phyloP scores from a whole-genome alignment of 2,329 filamentous ascomycete genomes.

The Malbranchea zuffiana region DNA sequence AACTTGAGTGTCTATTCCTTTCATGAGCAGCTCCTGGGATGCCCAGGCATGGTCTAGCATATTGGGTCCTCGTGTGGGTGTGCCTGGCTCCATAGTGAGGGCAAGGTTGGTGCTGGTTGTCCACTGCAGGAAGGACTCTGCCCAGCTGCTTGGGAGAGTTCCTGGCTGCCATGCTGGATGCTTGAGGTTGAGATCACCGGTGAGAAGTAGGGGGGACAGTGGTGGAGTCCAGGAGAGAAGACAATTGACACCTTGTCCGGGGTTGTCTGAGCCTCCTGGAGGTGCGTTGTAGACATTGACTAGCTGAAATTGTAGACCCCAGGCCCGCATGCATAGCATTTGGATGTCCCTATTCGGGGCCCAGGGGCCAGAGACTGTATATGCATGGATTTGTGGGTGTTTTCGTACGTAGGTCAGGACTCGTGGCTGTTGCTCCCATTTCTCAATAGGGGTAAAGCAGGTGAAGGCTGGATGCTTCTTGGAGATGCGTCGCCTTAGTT shows the following conservation, averaged over 20 bases:
- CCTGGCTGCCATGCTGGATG: constrained; percentile 2
- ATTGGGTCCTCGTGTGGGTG: constrained; percentile 1
- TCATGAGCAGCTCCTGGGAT: background rate
- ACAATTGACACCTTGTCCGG: constrained; percentile 1
- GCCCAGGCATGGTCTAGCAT: constrained; percentile 1
- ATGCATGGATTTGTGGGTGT: background rate
- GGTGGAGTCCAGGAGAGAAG: constrained; percentile 1
- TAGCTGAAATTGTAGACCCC: background rate
- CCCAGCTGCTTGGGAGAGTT: background rate
- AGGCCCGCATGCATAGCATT: background rate
- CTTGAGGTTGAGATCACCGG: constrained; percentile 1
- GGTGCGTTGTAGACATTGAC: constrained; percentile 1
- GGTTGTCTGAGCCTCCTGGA: background rate
- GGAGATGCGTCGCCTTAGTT: background rate
- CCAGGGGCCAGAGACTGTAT: background rate
- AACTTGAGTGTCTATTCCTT: constrained; percentile 1
- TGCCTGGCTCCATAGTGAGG: constrained; percentile 1
- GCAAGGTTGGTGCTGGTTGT: background rate
- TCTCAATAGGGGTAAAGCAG: constrained; percentile 1
- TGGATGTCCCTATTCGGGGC: background rate
- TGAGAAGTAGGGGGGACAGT: background rate
- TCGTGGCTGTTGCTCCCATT: constrained; percentile 1
- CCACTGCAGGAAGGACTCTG: constrained; percentile 1
- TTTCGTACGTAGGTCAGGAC: constrained; percentile 1
- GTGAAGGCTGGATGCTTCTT: constrained; percentile 2